Base-by-base conservation (phyloP, 2,329 filamentous ascomycete genomes). In the Sodiomyces alkalinus region DNA sequence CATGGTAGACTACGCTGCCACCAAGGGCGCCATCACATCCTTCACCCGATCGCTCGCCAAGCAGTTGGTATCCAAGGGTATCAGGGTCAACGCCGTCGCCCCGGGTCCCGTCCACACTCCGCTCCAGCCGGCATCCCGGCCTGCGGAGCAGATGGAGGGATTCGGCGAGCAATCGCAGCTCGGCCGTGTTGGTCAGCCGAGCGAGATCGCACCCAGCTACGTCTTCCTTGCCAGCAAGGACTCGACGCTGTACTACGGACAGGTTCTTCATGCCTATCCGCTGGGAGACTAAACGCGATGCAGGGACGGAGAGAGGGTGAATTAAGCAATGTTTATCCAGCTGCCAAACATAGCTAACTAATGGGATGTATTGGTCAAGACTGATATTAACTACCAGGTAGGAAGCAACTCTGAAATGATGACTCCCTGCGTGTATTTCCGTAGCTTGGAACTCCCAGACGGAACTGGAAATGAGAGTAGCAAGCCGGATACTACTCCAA, bases 11-110 rank as follows among this genome's bases (percentile, higher is more conserved):
- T 73, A 72, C 38, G 52, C 60, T 3, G 49, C 64, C 17, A 71
- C 65, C 5, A 74, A 74, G 40, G 68, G 64, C 6, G 66, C 67
- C 15, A 68, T 74, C 31, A 55, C 60, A 3, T 59, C 60, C 0
- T 72, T 73, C 37, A 72, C 68, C 1, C 51, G 58, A 9, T 52
- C 63, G 5, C 46, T 73, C 20, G 56, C 64, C 0, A 54, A 62
- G 34, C 60, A 72, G 31, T 47, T 71, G 4, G 51, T 60, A n/a
- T 51, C 58, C 1, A 66, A 63, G 39, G 69, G 68, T 3, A 73
- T 74, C 30, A 52, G 65, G 3, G 65, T 72, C 22, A 72, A 60
- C 5, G 53, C 52, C 0, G 52, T 58, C 0, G 56, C 56, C 0
- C 54, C 55, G 0, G 56, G 54, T 4, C 24, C 56, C 0, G 55